These are phyloP conservation scores for Cryphonectria japonica DNA, from an alignment of 2,329 filamentous ascomycete species.

Conservation along the genomic window DNA sequence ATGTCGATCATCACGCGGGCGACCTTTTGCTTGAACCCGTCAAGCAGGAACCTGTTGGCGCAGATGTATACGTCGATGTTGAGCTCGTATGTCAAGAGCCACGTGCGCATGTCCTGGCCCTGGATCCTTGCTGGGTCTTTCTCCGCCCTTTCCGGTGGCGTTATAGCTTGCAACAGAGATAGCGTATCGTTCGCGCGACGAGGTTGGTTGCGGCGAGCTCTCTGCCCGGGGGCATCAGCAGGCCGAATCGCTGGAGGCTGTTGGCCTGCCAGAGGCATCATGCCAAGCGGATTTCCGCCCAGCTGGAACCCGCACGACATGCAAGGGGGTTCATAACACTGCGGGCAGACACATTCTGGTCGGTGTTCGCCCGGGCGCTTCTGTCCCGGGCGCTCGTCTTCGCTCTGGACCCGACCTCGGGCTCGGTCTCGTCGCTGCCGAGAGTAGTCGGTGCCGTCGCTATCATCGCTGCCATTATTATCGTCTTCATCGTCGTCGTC, in stretches of 20 bases:
- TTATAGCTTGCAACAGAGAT: slow-evolving; percentile 23
- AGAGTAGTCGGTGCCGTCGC: slow-evolving; percentile 43
- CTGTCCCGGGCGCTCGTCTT: slow-evolving; percentile 43
- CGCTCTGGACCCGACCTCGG: slow-evolving; percentile 41
- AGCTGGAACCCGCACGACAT: slow-evolving; percentile 45
- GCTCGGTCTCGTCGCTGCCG: slow-evolving; percentile 40
- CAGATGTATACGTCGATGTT: slow-evolving; percentile 55
- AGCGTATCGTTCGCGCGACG: slow-evolving; percentile 23
- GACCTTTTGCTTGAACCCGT: slow-evolving; percentile 48
- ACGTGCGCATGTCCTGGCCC: slow-evolving; percentile 51
- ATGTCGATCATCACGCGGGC: slow-evolving; percentile 50
- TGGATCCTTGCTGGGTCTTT: slow-evolving; percentile 42
- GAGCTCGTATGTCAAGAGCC: slow-evolving; percentile 51
- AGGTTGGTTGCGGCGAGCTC: slow-evolving; percentile 20
- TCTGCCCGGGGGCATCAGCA: slow-evolving; percentile 27
- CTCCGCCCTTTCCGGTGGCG: slow-evolving; percentile 27
- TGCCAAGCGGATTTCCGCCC: slow-evolving; percentile 16
- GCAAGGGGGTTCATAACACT: slow-evolving; percentile 47
- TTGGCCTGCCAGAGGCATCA: slow-evolving; percentile 30
- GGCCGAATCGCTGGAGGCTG: slow-evolving; percentile 29
- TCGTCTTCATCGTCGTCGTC: slow-evolving; percentile 34
- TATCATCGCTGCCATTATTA: slow-evolving; percentile 38
- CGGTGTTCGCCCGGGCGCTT: slow-evolving; percentile 52
- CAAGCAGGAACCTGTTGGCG: slow-evolving; percentile 52
- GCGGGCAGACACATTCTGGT: slow-evolving; percentile 48